Percentiles rank a stretch among this genome's conserved stretches.
phyloP scores from a whole-genome alignment of 257 asterid genomes.

The Solanum habrochaites region DNA sequence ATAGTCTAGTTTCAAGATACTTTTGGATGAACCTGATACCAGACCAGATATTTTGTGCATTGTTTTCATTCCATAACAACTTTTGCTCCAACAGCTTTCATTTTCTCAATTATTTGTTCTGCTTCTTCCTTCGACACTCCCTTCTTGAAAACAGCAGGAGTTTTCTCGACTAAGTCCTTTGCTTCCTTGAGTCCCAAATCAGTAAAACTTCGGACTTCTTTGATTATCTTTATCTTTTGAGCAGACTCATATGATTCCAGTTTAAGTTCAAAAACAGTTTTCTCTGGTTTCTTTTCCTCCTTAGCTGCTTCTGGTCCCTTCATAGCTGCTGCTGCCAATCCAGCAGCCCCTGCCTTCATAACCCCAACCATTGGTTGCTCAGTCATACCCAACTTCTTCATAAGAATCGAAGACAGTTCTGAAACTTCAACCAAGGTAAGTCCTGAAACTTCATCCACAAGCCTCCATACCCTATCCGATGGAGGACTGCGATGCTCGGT shows the following conservation, averaged over 20 bases:
- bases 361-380: conserved; percentile 20
- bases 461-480: conserved; percentile 64
- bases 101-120: conserved; percentile 30
- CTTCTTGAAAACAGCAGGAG: conserved; percentile 31
- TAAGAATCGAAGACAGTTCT: conserved; percentile 42
- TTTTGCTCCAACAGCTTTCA: conserved; percentile 33
- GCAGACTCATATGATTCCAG: conserved; percentile 63
- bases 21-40: neutral
- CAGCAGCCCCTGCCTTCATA: conserved; percentile 62
- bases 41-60: neutral
- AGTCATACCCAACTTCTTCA: conserved; percentile 22
- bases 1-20: neutral
- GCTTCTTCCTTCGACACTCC: conserved; percentile 38
- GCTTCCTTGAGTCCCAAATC: conserved; percentile 38
- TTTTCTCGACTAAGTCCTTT: conserved; percentile 31
- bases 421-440: conserved; percentile 58
- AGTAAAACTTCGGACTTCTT: conserved; percentile 32
- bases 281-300: conserved; percentile 55
- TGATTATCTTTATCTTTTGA: conserved; percentile 64
- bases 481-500: conserved; percentile 84
- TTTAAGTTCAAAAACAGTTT: conserved; percentile 65
- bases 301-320: conserved; percentile 24
- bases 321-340: conserved; percentile 18
- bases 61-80: conserved; percentile 26
- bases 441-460: conserved; percentile 65